Base-by-base conservation (phyloP, 1,284 basidiomycete species). In the Cystobasidium slooffiae region DNA sequence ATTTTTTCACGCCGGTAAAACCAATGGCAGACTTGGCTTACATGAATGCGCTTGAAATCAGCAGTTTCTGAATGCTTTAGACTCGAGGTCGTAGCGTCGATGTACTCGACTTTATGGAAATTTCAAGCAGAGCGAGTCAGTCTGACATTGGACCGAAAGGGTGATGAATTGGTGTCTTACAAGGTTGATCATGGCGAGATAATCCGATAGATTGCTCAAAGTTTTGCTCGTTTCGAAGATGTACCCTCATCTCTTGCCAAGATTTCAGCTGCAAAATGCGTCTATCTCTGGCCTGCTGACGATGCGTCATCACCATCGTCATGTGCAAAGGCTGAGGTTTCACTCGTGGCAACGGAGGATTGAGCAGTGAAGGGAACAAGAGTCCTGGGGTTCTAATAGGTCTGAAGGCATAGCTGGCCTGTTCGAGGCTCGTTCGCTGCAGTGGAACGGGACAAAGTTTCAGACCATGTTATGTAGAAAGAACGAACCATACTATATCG, bases 241-340 rank as follows among this genome's bases (percentile, higher is more conserved):
- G 70, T 14, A 65, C 8, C 18, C 41, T 14, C 70, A 73, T 73
- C 41, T 73, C 70, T 22, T 56, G 22, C 70, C 70, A 73, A 12
- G 63, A n/a, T 39, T 20, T 46, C 3, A 55, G 24, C 24, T 59
- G 70, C 4, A 31, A 6, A 1, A 66, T 18, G n/a, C 90, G 85
- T 39, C 83, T 81, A 16, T 85, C 84, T 6, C 88, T 85, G 0
- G 85, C 84, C 16, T 81, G 78, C 20, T 87, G 84, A 0, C 93
- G 86, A 18, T 85, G 84, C 22, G 82, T 80, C 44, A 94, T 91
- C 84, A 93, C 92, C 79, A 86, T 85, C 0, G 87, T 86, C 52
- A 93, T 86, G 16, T 86, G 83, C 1, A 82, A 76, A 0, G 93
- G 93, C 76, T 94, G 92, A 0, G 91, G 91, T 70, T 86, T 88